Evolutionary conservation across 2,329 filamentous ascomycete species (phyloP).

Genomic region (Alternaria sp.): DNA sequence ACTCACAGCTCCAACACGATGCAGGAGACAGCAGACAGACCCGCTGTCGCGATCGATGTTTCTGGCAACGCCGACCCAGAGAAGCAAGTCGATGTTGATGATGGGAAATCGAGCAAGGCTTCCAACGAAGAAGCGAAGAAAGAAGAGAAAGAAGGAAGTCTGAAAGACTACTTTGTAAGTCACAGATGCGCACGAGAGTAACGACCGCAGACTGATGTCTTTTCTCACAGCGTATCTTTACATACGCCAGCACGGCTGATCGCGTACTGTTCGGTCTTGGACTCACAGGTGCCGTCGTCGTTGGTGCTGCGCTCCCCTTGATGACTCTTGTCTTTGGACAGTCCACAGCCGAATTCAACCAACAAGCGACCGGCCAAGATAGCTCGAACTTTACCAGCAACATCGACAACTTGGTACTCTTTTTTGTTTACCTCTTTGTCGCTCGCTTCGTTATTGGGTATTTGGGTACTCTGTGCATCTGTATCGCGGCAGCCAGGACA

Average conservation of each 20-base stretch:
- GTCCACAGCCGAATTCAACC: slow-evolving; percentile 21
- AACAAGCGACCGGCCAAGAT: slow-evolving; percentile 13
- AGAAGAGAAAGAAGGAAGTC: neutral
- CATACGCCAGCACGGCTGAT: slow-evolving; percentile 10
- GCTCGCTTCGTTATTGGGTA: slow-evolving; percentile 67
- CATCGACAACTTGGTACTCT: slow-evolving; percentile 22
- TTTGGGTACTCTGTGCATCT: slow-evolving; percentile 80
- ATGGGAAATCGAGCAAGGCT: neutral
- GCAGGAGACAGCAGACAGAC: neutral
- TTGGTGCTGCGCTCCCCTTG: slow-evolving; percentile 73
- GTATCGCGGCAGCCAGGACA: slow-evolving; percentile 62
- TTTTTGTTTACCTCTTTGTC: slow-evolving; percentile 33
- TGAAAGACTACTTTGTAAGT: slow-evolving; percentile 2
- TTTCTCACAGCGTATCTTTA: slow-evolving; percentile 13
- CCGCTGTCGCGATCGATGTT: neutral
- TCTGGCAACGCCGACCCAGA: neutral
- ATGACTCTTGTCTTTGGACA: slow-evolving; percentile 63
- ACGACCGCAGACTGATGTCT: neutral
- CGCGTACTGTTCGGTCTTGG: slow-evolving; percentile 7
- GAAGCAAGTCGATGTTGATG: neutral
- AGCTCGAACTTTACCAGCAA: slow-evolving; percentile 6
- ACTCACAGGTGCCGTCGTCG: slow-evolving; percentile 60
- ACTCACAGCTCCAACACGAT: neutral
- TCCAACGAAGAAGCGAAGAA: neutral
- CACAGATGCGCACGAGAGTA: neutral